Base-by-base conservation (phyloP, 1,284 basidiomycete species). In the Irpex sp. region DNA sequence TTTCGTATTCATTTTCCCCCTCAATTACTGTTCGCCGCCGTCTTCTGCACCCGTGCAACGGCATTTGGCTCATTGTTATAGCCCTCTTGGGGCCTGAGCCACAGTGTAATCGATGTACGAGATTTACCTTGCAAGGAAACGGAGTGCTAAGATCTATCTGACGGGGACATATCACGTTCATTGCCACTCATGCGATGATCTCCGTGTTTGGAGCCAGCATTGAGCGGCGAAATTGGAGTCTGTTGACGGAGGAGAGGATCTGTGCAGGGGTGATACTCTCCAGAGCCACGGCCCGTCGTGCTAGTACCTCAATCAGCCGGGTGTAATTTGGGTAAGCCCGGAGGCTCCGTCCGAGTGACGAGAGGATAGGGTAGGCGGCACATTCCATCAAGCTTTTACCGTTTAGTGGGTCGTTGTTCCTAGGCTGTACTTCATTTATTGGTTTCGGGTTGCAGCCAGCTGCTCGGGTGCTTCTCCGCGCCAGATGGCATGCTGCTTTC, bases 321-420 rank as follows among this genome's bases (percentile, higher is more conserved):
- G 11, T 8, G 53, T 55, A 51, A 59, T 36, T 59, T 50, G 58
- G 49, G 50, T 39, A 37, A 51, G 51, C 50, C 11, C 50, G 43
- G 31, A 61, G 58, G 62, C 33, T 61, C 59, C 59, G 61, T 54
- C 58, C 63, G 64, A 64, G 68, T 65, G 66, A 64, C 59, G 59
- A 63, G 55, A 21, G 31, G 21, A 51, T 9, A 19, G 49, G 49
- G n/a, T 17, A 51, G 53, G 62, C 70, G 69, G 70, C 61, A 68
- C 61, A 55, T 67, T 59, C 68, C 70, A 71, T 71, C 69, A 70
- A 72, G 69, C 70, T 73, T 71, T 73, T 69, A 65, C 68, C 67
- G 65, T 68, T 67, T 68, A 63, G 62, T 66, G 43, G 58, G 39
- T 58, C 51, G 60, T 43, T 55, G 50, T 61, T 64, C 57, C 63